phyloP scores from a whole-genome alignment of 257 asterid genomes.

The Ilex asprella region DNA sequence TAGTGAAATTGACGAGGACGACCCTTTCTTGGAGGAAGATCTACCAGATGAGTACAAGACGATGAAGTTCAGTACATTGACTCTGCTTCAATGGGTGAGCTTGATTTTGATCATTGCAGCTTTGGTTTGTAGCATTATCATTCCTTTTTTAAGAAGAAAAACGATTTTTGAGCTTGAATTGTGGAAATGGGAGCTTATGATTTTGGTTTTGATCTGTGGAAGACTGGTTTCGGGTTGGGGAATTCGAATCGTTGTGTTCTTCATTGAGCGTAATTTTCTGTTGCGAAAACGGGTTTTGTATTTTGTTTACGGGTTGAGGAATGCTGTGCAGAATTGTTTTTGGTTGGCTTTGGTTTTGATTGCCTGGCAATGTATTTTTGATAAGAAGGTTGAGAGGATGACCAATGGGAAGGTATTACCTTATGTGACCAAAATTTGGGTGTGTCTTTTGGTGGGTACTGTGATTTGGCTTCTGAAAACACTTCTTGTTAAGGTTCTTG shows the following conservation, averaged over 20 bases:
- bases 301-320: constrained; percentile 78
- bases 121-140: constrained; percentile 43
- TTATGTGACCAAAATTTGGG: constrained; percentile 63
- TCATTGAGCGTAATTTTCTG: constrained; percentile 59
- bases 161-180: constrained; percentile 30
- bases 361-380: constrained; percentile 77
- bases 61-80: constrained; percentile 40
- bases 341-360: constrained; percentile 72
- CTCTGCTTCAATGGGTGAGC: constrained; percentile 51
- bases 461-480: constrained; percentile 77
- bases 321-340: constrained; percentile 71
- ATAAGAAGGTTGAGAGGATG: constrained; percentile 42
- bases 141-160: constrained; percentile 23
- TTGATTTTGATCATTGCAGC: constrained; percentile 45
- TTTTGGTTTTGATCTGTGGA: constrained; percentile 71
- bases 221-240: constrained; percentile 80
- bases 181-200: constrained; percentile 87
- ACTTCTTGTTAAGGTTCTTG: constrained; percentile 67
- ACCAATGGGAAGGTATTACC: constrained; percentile 37
- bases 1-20: constrained; percentile 70
- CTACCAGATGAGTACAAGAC: constrained; percentile 65
- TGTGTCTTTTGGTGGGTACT: constrained; percentile 73
- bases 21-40: constrained; percentile 72
- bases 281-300: constrained; percentile 68
- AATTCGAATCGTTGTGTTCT: constrained; percentile 53